phyloP scores from a whole-genome alignment of 1,284 basidiomycete genomes.

The Pseudozyma thailandica region DNA sequence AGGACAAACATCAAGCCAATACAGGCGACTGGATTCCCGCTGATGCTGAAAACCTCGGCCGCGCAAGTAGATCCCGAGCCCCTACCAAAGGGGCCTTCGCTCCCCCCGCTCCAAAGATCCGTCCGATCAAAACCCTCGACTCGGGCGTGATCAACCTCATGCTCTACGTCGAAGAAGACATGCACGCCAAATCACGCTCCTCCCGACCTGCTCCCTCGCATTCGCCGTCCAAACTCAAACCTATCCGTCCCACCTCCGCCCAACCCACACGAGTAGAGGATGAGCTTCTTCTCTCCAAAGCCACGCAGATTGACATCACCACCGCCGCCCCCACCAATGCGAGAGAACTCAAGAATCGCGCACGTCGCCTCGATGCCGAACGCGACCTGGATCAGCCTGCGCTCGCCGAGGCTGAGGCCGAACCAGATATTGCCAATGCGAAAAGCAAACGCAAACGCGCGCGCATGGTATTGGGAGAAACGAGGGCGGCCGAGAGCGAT shows the following conservation, averaged over 20 bases:
- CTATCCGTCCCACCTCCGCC: slow-evolving; percentile 17
- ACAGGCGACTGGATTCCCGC: slow-evolving; percentile 49
- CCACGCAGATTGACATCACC: slow-evolving; percentile 30
- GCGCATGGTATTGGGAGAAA: slow-evolving; percentile 45
- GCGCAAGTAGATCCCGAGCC: slow-evolving; percentile 1
- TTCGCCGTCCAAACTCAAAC: neutral
- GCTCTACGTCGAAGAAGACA: slow-evolving; percentile 51
- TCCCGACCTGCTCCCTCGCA: neutral
- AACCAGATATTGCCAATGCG: slow-evolving; percentile 25
- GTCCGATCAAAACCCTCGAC: slow-evolving; percentile 50
- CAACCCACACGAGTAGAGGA: slow-evolving; percentile 26
- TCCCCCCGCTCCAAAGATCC: slow-evolving; percentile 23
- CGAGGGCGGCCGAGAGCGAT: slow-evolving; percentile 32
- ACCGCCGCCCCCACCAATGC: slow-evolving; percentile 13
- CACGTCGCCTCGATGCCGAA: slow-evolving; percentile 35
- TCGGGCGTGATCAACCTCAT: slow-evolving; percentile 49
- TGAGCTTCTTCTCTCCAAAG: slow-evolving; percentile 26
- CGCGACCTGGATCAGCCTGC: slow-evolving; percentile 45
- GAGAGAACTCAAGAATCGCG: slow-evolving; percentile 33
- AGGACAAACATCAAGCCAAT: slow-evolving; percentile 24
- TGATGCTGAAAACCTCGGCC: slow-evolving; percentile 27
- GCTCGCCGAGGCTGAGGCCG: slow-evolving; percentile 24
- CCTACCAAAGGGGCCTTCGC: neutral
- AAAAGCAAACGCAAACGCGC: slow-evolving; percentile 45
- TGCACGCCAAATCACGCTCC: slow-evolving; percentile 34